Base-by-base conservation (phyloP, 1,139 yeast species). In the Scheffersomyces stambukii region DNA sequence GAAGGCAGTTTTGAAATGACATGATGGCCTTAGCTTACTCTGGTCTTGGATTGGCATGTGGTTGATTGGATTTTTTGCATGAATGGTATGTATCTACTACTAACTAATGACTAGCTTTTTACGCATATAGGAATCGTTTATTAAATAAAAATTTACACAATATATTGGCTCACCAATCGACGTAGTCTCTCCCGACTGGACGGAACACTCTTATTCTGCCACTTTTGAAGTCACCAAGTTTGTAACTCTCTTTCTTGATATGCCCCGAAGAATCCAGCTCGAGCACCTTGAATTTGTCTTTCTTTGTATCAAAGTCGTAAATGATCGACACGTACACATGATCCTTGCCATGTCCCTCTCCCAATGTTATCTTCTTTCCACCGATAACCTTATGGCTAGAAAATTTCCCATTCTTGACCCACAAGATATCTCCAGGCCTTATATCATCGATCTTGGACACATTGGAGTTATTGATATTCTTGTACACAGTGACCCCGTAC, bases 141-240 rank as follows among this genome's bases (percentile, higher is more conserved):
- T n/a, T n/a, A n/a, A n/a, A n/a, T n/a, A 14, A 17, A 16, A 9
- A 11, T 8, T 18, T 10, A 9, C 6, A 15, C 12, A 9, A 23
- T 13, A 11, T 10, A 21, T 6, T 16, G 8, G 5, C 27, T 28
- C 20, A 30, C 33, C 33, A 30, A 17, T 19, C 31, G 2, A 30
- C 31, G 23, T 30, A 30, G 24, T 30, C 28, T 27, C 27, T 27
- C 13, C 33, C 33, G 71, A 24, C 88, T 49, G 94, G 40, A 48
- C 97, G 74, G 54, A 79, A 89, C 3, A 86, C 84, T 41, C 86
- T 72, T 12, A 91, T 62, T 45, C 78, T 80, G 4, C 98, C 98
- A 35, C 75, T 65, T 52, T 75, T 80, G 70, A 91, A 68, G 32
- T 86, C 94, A 8, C 73, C 60, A 14, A 88, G 52, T 46, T 77